Conservation (phyloP, 2,329 filamentous ascomycete species). For the Sporothrix inflata region DNA sequence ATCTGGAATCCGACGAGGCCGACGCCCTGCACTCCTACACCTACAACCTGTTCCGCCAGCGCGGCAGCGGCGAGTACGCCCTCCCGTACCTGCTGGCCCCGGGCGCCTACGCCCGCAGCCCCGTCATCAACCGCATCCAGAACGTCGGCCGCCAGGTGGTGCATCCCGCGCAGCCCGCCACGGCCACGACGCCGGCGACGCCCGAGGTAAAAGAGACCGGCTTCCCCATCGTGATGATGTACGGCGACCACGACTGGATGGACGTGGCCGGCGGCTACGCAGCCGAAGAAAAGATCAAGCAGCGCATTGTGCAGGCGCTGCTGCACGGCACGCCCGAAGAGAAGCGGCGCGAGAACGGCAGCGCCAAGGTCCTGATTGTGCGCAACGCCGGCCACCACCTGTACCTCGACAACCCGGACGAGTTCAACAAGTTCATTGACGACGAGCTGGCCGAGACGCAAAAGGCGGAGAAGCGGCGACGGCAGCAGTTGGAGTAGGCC, state of each 20-base stretch:
- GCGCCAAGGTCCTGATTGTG: conserved; percentile 80
- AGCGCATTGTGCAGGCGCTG: conserved; percentile 64
- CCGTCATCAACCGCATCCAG: conserved; percentile 84
- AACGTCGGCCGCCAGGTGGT: conserved; percentile 76
- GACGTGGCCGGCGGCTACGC: conserved; percentile 84
- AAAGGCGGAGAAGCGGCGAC: conserved; percentile 34
- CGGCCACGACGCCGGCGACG: conserved; percentile 36
- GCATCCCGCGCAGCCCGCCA: conserved; percentile 37
- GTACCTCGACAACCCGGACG: conserved; percentile 62
- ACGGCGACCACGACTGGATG: conserved; percentile 99
- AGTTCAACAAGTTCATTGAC: conserved; percentile 58
- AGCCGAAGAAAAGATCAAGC: conserved; percentile 76
- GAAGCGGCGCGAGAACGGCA: conserved; percentile 72
- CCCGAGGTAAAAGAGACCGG: conserved; percentile 60
- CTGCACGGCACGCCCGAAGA: conserved; percentile 68
- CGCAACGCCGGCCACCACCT: conserved; percentile 62
- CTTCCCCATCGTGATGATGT: conserved; percentile 88
- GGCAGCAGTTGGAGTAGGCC: conserved; percentile 14
- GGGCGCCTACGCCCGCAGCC: conserved; percentile 86
- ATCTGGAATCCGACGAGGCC: conserved; percentile 78
- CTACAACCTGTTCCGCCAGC: conserved; percentile 90
- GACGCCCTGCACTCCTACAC: conserved; percentile 89
- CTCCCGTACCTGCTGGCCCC: conserved; percentile 91
- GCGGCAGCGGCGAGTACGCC: conserved; percentile 91
- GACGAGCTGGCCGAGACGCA: conserved; percentile 59